These are phyloP conservation scores for Fusarium nelsonii DNA, from an alignment of 2,329 filamentous ascomycete genomes.

Conservation along the genomic window DNA sequence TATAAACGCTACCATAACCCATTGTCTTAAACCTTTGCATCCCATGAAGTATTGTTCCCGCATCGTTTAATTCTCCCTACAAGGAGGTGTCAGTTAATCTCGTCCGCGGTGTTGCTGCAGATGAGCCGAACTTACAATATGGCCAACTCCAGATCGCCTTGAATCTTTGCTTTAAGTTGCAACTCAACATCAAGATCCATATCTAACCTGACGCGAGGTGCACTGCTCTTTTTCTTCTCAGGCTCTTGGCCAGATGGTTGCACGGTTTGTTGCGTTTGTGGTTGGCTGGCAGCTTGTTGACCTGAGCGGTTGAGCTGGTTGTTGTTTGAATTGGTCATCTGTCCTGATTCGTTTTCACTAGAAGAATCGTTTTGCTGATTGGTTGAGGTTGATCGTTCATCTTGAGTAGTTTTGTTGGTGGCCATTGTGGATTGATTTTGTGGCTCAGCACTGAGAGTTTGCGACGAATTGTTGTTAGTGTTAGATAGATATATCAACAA, in stretches of 20 bases:
- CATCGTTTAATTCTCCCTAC: slow-evolving; percentile 7
- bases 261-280: background rate
- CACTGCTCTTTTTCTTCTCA: slow-evolving; percentile 23
- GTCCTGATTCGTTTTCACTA: background rate
- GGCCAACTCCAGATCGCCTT: slow-evolving; percentile 25
- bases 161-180: slow-evolving; percentile 30
- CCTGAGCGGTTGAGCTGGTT: background rate
- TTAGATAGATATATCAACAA: rapidly evolving
- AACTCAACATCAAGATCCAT: slow-evolving; percentile 34
- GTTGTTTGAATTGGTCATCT: background rate
- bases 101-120: rapidly evolving
- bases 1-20: background rate
- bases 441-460: background rate
- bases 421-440: background rate
- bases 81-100: rapidly evolving
- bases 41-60: no score
- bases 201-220: slow-evolving; percentile 25
- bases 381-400: background rate
- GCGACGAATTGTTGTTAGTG: rapidly evolving
- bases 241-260: slow-evolving; percentile 1
- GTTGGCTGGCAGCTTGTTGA: background rate
- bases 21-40: no score
- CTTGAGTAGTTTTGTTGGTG: background rate
- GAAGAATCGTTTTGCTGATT: background rate
- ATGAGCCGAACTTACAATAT: background rate